Conservation (phyloP, 1,284 basidiomycete species). For the Naganishia albida region DNA sequence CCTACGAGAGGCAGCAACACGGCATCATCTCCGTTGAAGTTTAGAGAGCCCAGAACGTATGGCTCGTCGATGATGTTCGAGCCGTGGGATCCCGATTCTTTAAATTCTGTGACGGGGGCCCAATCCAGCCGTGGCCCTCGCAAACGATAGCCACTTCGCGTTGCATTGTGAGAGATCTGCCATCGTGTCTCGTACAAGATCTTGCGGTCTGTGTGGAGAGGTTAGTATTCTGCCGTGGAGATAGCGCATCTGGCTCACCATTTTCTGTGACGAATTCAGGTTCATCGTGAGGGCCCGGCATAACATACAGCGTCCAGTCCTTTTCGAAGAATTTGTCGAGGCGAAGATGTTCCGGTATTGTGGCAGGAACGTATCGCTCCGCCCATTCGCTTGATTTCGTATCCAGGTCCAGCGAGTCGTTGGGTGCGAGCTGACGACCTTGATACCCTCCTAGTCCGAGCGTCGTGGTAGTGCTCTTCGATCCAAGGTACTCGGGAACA, state of each 20-base stretch:
- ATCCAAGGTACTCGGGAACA: constrained; percentile 62
- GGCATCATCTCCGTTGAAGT: constrained; percentile 70
- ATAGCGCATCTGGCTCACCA: constrained; percentile 50
- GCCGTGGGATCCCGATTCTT: constrained; percentile 71
- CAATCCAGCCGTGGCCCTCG: constrained; percentile 60
- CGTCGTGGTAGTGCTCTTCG: constrained; percentile 49
- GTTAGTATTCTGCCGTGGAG: constrained; percentile 56
- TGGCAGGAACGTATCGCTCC: constrained; percentile 28
- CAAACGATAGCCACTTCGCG: constrained; percentile 50
- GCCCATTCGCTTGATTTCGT: constrained; percentile 58
- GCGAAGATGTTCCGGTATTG: constrained; percentile 34
- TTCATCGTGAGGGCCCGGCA: constrained; percentile 67
- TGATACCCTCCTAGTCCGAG: constrained; percentile 48
- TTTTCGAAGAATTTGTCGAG: constrained; percentile 38
- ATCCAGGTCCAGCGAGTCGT: constrained; percentile 57
- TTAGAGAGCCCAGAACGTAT: constrained; percentile 63
- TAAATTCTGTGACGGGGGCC: constrained; percentile 62
- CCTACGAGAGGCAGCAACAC: constrained; percentile 63
- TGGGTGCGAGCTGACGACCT: constrained; percentile 58
- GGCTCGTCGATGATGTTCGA: constrained; percentile 71
- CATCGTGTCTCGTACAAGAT: constrained; percentile 44
- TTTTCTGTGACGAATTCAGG: constrained; percentile 60
- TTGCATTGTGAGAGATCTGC: constrained; percentile 47
- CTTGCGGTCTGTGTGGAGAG: constrained; percentile 34
- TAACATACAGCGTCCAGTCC: constrained; percentile 61